Base-by-base conservation (phyloP, 2,329 filamentous ascomycete genomes). In the Pseudocercospora musae region DNA sequence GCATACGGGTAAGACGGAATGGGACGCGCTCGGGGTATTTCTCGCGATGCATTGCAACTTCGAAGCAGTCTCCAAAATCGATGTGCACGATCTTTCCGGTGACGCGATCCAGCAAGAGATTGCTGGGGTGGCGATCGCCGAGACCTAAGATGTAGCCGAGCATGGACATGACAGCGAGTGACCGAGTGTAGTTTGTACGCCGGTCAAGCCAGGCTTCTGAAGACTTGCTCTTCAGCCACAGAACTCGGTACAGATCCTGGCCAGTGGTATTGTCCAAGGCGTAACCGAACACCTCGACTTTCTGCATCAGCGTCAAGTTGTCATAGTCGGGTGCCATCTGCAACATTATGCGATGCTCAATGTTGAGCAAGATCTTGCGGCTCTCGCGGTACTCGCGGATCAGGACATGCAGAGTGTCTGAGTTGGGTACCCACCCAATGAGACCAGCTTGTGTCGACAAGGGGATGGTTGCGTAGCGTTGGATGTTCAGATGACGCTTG, bases 281-380 rank as follows among this genome's bases (percentile, higher is more conserved):
- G 75, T 99, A 99, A 31, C 95, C 94, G 74, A 99, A 99, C 10
- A 99, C 95, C 77, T 99, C 96, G 0, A 99, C 96, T 80, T 99
- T 99, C 75, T 99, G 96, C 95, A 99, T 98, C 37, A 99, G 85
- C 0, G 96, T 98, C 52, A 99, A 87, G 72, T 96, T 97, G 74
- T 99, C 95, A 73, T 98, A 99, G 75, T 99, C 95, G 0, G 95
- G 96, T 23, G 95, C 95, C 95, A 99, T 99, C 77, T 99, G 96
- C 60, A 99, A 82, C 95, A 99, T 99, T 76, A 99, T 99, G 48
- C 96, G 90, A 75, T 99, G 95, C 79, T 99, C 95, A 67, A 99
- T 99, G 74, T 99, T 99, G 69, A 99, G 88, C 42, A 99, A 81
- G 68, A 99, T 99, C 80, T 97, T 96, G 59, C 95, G 88, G 69